These are phyloP conservation scores for Aspergillus asperescens DNA, from an alignment of 495 filamentous ascomycete genomes.

Conservation along the genomic window DNA sequence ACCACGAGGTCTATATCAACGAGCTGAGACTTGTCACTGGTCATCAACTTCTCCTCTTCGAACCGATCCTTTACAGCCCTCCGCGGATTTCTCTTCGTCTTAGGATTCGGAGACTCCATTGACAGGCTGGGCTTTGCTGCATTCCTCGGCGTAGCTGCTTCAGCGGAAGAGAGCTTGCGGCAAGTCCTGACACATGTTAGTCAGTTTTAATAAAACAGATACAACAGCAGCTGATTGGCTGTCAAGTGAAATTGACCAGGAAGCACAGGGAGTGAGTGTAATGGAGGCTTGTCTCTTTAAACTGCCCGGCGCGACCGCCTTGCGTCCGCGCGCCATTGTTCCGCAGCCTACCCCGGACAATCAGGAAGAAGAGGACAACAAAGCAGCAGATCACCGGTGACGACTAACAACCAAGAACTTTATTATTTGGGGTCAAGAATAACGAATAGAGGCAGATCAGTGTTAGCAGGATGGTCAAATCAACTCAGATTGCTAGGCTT, in stretches of 20 bases:
- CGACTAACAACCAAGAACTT: not conserved
- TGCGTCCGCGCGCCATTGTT: constrained; percentile 30
- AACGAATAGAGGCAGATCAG: not conserved
- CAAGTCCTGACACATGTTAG: constrained; percentile 5
- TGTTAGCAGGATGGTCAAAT: constrained; percentile 70
- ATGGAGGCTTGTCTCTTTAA: constrained; percentile 5
- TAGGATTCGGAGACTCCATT: constrained; percentile 22
- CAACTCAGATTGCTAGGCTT: constrained; percentile 87
- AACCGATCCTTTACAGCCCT: constrained; percentile 33
- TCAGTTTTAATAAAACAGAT: constrained; percentile 10
- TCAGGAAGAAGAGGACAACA: constrained; percentile 7
- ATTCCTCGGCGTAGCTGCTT: constrained; percentile 17
- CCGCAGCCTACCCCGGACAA: constrained; percentile 14
- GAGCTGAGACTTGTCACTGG: constrained; percentile 51
- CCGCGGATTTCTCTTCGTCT: constrained; percentile 32
- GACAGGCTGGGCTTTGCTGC: constrained; percentile 16
- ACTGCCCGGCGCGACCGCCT: constrained; percentile 38
- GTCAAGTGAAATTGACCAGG: not conserved
- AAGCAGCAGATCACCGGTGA: not conserved
- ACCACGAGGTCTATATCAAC: constrained; percentile 53
- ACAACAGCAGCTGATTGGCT: not conserved
- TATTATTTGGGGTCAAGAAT: not conserved
- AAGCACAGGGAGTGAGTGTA: not conserved
- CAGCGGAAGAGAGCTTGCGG: constrained; percentile 3
- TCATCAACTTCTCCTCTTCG: constrained; percentile 49